Base-by-base conservation (phyloP, 2,329 filamentous ascomycete genomes). In the Colletotrichum brevisporum region DNA sequence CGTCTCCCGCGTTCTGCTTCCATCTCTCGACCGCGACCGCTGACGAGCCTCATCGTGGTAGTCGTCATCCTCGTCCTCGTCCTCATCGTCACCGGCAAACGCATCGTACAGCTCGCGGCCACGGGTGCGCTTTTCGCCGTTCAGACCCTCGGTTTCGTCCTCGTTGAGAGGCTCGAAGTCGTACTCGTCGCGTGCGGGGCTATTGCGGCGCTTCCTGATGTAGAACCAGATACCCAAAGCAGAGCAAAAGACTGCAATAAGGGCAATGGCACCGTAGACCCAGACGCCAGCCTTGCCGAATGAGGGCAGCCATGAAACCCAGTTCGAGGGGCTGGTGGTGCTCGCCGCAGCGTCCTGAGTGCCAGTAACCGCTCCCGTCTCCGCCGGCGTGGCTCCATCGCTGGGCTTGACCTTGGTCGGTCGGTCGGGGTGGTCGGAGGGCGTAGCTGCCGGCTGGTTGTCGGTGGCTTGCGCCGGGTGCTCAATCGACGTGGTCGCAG, bases 91-190 rank as follows among this genome's bases (percentile, higher is more conserved):
- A 16, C 94, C 95, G 0, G 96, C 96, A 85, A 99, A 99, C 5
- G 96, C 96, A 84, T 99, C 96, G 79, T 99, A 99, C 52, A 99
- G 83, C 83, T 98, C 95, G 31, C 95, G 94, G 2, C 94, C 96
- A 21, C 94, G 80, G 59, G 86, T 85, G 72, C 88, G 85, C 81
- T 82, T 87, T 78, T 83, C 83, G 58, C 78, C 82, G 61, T 83
- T 83, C 4, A 89, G 78, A 31, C 86, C 85, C 73, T 90, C 85
- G 16, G 86, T 84, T 74, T 97, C 94, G 21, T 94, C 92, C 64
- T 95, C 92, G 74, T 96, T 92, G 55, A 99, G 87, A 71, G 97
- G 91, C 81, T 97, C 95, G 74, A 99, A 99, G 74, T 98, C 95
- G 80, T 98, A 98, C 77, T 92, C 91, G 75, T 95, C 93, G 57